These are phyloP conservation scores for Botrytis hyacinthi DNA, from an alignment of 2,329 filamentous ascomycete genomes.

Conservation along the genomic window DNA sequence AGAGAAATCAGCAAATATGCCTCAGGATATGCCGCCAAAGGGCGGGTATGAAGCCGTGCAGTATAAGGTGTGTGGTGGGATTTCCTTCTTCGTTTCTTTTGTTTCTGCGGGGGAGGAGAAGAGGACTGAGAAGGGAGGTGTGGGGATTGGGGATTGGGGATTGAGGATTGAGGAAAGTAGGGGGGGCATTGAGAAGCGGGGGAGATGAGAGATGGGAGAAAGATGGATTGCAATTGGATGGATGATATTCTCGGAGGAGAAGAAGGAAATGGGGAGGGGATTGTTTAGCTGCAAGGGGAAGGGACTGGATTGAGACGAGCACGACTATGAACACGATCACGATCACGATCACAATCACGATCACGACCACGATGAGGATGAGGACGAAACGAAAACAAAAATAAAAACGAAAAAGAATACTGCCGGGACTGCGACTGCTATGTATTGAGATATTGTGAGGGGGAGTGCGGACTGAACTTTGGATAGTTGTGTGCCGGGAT, in stretches of 20 bases:
- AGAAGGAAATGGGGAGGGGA: not conserved
- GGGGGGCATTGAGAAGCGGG: too few species aligned
- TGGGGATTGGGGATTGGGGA: not conserved
- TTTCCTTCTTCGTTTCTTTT: conserved; percentile 26
- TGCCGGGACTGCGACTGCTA: not conserved
- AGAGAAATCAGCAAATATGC: conserved; percentile 60
- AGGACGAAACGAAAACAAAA: not conserved
- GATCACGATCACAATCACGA: not conserved
- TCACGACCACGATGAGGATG: not conserved
- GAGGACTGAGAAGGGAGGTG: too few species aligned
- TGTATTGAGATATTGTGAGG: not conserved
- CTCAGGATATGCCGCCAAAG: conserved; percentile 93
- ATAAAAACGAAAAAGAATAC: not conserved
- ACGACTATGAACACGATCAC: not conserved
- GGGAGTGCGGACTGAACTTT: not conserved
- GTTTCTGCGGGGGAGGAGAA: not conserved
- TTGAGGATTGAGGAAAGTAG: too few species aligned
- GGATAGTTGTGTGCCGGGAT: not conserved
- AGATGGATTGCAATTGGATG: not conserved
- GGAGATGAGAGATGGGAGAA: not conserved
- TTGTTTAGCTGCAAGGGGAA: not conserved
- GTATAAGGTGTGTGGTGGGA: conserved; percentile 70
- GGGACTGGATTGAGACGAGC: conserved; percentile 13
- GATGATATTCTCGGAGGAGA: not conserved
- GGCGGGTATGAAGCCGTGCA: conserved; percentile 96